Conservation (phyloP, 805 yeast genomes). For the Suhomyces xylopsoci region DNA sequence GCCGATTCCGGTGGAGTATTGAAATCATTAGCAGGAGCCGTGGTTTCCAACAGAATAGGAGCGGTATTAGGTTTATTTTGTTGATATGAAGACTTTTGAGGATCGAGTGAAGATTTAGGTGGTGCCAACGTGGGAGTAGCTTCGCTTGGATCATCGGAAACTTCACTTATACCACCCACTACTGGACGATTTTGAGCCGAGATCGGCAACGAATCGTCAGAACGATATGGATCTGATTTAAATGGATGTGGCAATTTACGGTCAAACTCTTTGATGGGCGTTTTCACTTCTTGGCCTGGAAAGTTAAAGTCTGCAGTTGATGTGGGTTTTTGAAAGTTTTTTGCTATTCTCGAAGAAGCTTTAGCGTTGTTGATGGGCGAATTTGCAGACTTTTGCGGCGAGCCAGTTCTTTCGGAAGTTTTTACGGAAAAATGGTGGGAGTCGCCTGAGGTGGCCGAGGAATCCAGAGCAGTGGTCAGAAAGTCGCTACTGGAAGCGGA, state of each 20-base stretch:
- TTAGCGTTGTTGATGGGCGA: background rate
- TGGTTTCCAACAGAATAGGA: background rate
- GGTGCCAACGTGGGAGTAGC: background rate
- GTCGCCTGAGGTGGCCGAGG: conserved; percentile 29
- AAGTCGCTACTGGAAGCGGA: conserved; percentile 36
- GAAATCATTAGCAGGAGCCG: background rate
- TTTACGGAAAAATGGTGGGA: conserved; percentile 10
- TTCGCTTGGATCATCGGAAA: background rate
- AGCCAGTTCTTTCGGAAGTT: background rate
- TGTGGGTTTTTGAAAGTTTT: background rate
- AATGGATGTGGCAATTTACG: conserved; percentile 5
- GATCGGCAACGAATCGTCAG: conserved; percentile 1
- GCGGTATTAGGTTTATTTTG: background rate
- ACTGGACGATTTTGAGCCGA: background rate
- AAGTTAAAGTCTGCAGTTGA: background rate
- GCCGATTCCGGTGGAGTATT: conserved; percentile 4
- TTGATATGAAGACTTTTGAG: background rate
- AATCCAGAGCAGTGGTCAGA: conserved; percentile 29
- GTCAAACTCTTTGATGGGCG: conserved; percentile 4
- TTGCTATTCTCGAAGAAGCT: background rate
- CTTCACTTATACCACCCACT: background rate
- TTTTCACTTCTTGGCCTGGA: background rate
- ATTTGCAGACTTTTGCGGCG: background rate
- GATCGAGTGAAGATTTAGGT: background rate
- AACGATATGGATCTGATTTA: background rate